Base-by-base conservation (phyloP, 148 eudicot genomes). In the Rhododendron griersonianum region DNA sequence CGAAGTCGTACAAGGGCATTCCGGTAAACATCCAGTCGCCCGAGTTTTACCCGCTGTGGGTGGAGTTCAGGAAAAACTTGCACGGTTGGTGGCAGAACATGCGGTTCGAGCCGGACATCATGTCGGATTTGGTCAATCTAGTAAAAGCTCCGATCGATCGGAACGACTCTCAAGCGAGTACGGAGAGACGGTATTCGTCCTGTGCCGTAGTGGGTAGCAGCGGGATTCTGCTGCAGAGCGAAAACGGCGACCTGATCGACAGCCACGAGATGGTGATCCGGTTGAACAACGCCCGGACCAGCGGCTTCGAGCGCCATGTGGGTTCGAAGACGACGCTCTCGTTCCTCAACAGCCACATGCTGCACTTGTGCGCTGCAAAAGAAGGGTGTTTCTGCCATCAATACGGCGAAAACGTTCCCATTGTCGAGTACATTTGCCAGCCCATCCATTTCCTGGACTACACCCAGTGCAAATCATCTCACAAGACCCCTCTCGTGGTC, bases 191-290 rank as follows among this genome's bases (percentile, higher is more conserved):
- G 78, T 93, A 92, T 75, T 88, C 90, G 23, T 89, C 93, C 7
- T 96, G 98, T 91, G 98, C 96, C 51, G 98, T 96, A 21, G 96
- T 96, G 30, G 98, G 98, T 7, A 96, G 95, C 47, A 93, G 98
- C 84, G 98, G 98, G 83, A 96, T 96, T 85, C 86, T 96, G 77
- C 86, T 96, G 86, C 91, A 86, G 47, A 89, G 84, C 15, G 90
- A 91, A 53, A 59, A 89, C 77, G 98, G 98, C 1, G 77, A 79
- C 11, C n/a, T 88, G 81, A 95, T 96, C 73, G 98, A 96, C 88
- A 61, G 89, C 18, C 98, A 96, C 74, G 98, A 95, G 57, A 89
- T 85, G 37, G 98, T 96, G 87, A 95, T 96, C 74, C 89, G 98
- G 50, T 86, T 96, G 87, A 96, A 96, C 88, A 96, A 96, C 85